Evolutionary conservation across 805 yeast species (phyloP), one percentile per base, ranked within the genome.

Genomic region (Candida boleticola): DNA sequence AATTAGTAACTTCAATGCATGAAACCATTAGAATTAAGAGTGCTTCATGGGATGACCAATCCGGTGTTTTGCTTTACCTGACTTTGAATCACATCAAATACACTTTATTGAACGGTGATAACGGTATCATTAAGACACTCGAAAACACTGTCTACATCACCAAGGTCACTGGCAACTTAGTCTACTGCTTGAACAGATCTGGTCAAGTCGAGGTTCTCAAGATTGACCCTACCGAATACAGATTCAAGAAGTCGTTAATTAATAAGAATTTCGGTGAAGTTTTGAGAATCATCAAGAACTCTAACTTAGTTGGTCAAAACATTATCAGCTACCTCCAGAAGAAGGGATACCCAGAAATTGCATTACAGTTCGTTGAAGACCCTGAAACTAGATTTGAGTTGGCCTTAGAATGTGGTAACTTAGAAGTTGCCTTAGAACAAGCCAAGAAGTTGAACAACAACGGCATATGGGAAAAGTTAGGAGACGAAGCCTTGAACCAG

Each of bases 21-120:
- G 99, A 93, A 72, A 92, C 98, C 3, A 93, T 93, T 53, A 77
- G 99, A 63, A 89, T 93, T 57, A 93, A 93, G 72, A 83, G 95
- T 68, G 97, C 97, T 36, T 88, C 96, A 16, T 93, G 97, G 97
- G 98, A 93, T 63, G 97, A 89, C 53, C 16, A 31, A 13, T 73
- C 86, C 37, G 92, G 92, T 40, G 96, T 95, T 25, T 76, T 93
- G 61, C 76, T 93, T 51, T 93, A 92, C 68, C 85, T 97, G 17
- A 93, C 99, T 5, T 75, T 93, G 63, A 92, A 92, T 68, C 99
- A 93, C 64, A 85, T 95, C 68, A 93, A 92, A 68, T 93, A 92
- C 66, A 84, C 92, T 36, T 73, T 93, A 58, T 73, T 92, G 59
- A 93, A 90, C 59, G 99, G 99, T 55, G 99, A 95, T 61, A 80